Evolutionary conservation across 228 moss, liverwort and hornwort genomes (phyloP).

Genomic region (Sphagnum fallax): DNA sequence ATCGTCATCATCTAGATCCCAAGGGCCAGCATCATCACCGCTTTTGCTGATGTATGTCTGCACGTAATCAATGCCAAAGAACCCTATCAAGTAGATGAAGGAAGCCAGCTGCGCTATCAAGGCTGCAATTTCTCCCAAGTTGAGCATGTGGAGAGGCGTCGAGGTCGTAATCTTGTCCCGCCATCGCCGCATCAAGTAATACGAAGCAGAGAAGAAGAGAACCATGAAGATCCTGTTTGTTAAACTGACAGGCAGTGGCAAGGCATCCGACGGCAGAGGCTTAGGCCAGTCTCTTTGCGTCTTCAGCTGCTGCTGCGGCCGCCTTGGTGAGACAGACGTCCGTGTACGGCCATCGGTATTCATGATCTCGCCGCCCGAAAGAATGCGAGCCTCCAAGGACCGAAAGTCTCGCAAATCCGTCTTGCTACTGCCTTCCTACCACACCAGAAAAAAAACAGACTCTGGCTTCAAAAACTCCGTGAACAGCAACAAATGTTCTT

Average conservation of each 20-base stretch:
- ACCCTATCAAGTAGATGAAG: constrained; percentile 90
- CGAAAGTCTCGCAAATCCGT: too few species aligned
- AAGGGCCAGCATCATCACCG: constrained; percentile 28
- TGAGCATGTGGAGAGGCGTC: constrained; percentile 94
- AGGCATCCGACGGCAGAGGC: constrained; percentile 69
- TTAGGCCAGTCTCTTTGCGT: constrained; percentile 38
- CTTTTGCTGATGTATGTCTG: constrained; percentile 73
- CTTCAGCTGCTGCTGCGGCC: constrained; percentile 9
- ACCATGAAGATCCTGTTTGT: constrained; percentile 95
- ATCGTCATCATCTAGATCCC: constrained; percentile 76
- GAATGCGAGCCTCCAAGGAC: too few species aligned
- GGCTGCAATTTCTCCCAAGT: constrained; percentile 75
- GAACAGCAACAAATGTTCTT: too few species aligned
- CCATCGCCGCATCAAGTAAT: constrained; percentile 91
- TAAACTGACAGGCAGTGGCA: constrained; percentile 85
- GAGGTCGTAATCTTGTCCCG: constrained; percentile 88
- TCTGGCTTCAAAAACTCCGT: too few species aligned
- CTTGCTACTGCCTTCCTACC: too few species aligned
- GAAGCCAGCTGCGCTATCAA: constrained; percentile 72
- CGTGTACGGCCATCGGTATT: too few species aligned
- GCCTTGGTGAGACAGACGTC: too few species aligned
- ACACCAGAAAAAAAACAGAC: too few species aligned
- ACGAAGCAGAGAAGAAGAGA: constrained; percentile 77
- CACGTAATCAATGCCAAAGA: constrained; percentile 94
- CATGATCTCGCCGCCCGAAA: too few species aligned